These are phyloP conservation scores for Phytophthora sojae DNA, from an alignment of 352 stramenopile species.

Conservation along the genomic window DNA sequence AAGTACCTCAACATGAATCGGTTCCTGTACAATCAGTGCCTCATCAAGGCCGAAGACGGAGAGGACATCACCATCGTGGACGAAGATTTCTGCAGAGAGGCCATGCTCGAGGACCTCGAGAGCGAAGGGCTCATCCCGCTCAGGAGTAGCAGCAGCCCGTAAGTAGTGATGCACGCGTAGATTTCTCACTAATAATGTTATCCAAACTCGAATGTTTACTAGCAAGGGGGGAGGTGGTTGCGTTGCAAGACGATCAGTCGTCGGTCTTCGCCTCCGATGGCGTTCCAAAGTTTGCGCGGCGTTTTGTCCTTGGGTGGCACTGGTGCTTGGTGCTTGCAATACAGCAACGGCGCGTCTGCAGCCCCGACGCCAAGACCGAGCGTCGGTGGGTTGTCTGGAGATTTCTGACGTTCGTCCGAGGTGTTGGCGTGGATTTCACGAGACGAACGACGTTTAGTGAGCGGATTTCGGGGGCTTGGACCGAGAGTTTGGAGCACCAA, in stretches of 20 bases:
- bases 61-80: slow-evolving; percentile 44
- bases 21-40: slow-evolving; percentile 60
- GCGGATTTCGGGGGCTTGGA: slow-evolving; percentile 32
- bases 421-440: background rate
- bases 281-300: slow-evolving; percentile 79
- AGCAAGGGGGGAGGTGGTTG: slow-evolving; percentile 45
- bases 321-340: slow-evolving; percentile 67
- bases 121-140: slow-evolving; percentile 21
- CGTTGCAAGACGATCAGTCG: slow-evolving; percentile 75
- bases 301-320: slow-evolving; percentile 67
- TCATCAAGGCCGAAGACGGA: slow-evolving; percentile 35
- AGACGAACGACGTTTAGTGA: slow-evolving; percentile 4
- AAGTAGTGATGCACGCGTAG: background rate
- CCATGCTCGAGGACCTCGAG: slow-evolving; percentile 36
- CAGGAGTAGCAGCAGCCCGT: background rate
- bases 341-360: slow-evolving; percentile 41
- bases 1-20: slow-evolving; percentile 61
- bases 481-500: slow-evolving; percentile 35
- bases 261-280: slow-evolving; percentile 76
- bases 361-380: slow-evolving; percentile 25
- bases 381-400: background rate
- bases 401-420: slow-evolving; percentile 13
- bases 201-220: slow-evolving; percentile 6
- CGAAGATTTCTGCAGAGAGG: slow-evolving; percentile 49
- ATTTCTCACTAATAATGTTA: background rate